Conservation (phyloP, 371 early-diverging fungal genomes). For the Globomyces sp. region DNA sequence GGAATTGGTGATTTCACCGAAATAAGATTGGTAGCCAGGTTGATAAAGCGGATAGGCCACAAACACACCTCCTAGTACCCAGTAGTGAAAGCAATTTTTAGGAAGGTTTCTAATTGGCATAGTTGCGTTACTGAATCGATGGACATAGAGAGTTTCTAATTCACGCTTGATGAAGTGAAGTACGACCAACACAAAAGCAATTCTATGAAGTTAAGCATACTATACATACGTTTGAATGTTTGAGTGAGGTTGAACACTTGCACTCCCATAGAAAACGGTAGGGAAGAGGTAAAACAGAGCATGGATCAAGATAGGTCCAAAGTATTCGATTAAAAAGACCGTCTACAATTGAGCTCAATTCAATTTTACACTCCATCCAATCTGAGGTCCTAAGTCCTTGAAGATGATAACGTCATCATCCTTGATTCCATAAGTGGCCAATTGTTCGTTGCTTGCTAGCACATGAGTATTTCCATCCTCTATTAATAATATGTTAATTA, state of each 20-base stretch:
- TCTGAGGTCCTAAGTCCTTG: slow-evolving; percentile 91
- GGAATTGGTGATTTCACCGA: slow-evolving; percentile 22
- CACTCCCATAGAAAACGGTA: slow-evolving; percentile 61
- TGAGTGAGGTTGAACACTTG: slow-evolving; percentile 5
- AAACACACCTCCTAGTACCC: slow-evolving; percentile 82
- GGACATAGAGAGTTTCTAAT: slow-evolving; percentile 89
- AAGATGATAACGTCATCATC: slow-evolving; percentile 64
- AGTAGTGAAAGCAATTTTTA: slow-evolving; percentile 95
- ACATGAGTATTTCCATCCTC: neutral
- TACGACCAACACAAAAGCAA: slow-evolving; percentile 82
- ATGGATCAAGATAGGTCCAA: slow-evolving; percentile 88
- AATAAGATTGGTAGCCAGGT: slow-evolving; percentile 41
- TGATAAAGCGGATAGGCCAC: slow-evolving; percentile 85
- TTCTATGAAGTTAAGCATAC: slow-evolving; percentile 41
- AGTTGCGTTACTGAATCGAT: slow-evolving; percentile 89
- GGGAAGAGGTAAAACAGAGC: slow-evolving; percentile 77
- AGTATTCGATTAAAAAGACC: slow-evolving; percentile 92
- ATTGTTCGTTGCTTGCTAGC: slow-evolving; percentile 56
- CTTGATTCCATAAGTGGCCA: slow-evolving; percentile 58
- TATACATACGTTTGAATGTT: neutral
- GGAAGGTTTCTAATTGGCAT: slow-evolving; percentile 93
- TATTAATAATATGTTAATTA: neutral
- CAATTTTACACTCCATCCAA: slow-evolving; percentile 68
- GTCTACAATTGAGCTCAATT: slow-evolving; percentile 38
- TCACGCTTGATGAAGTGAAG: slow-evolving; percentile 92